Conservation (phyloP, 106 monocot genomes). For the Iris macrosiphon region DNA sequence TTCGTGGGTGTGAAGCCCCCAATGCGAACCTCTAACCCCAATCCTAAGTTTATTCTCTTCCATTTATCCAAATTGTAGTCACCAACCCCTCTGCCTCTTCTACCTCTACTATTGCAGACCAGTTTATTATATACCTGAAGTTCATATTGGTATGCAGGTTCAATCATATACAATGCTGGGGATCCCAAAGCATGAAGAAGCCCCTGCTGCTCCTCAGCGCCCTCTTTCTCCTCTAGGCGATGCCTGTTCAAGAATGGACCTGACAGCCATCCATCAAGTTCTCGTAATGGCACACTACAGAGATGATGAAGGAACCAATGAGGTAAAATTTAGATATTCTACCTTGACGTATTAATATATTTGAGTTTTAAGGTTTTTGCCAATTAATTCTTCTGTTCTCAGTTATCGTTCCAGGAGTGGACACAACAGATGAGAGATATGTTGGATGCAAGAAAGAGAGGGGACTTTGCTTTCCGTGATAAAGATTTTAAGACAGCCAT, state of each 20-base stretch:
- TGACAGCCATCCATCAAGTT: slow-evolving; percentile 94
- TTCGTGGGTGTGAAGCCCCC: too few relatives aligned
- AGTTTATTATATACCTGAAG: too few relatives aligned
- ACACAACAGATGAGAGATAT: slow-evolving; percentile 91
- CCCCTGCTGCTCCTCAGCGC: slow-evolving; percentile 39
- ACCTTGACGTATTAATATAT: not conserved
- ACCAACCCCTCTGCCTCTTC: too few relatives aligned
- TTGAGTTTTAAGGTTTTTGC: slow-evolving; percentile 1
- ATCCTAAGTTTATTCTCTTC: too few relatives aligned
- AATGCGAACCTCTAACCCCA: too few relatives aligned
- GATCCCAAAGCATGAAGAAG: slow-evolving; percentile 63
- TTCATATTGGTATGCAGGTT: slow-evolving; percentile 29
- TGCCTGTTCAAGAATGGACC: slow-evolving; percentile 94
- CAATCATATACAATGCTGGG: slow-evolving; percentile 90
- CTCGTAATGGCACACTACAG: slow-evolving; percentile 73
- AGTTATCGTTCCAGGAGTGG: slow-evolving; percentile 97
- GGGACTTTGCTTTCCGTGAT: slow-evolving; percentile 85
- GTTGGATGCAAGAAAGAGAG: slow-evolving; percentile 81
- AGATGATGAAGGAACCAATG: slow-evolving; percentile 93
- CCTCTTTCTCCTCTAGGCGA: slow-evolving; percentile 82
- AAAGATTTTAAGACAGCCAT: slow-evolving; percentile 85
- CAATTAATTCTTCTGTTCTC: slow-evolving; percentile 3
- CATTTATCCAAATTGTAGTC: too few relatives aligned
- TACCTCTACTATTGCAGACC: too few relatives aligned
- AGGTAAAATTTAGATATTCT: slow-evolving; percentile 32